phyloP scores from a whole-genome alignment of 2,329 filamentous ascomycete genomes.

The Dryadomyces quercivorus region DNA sequence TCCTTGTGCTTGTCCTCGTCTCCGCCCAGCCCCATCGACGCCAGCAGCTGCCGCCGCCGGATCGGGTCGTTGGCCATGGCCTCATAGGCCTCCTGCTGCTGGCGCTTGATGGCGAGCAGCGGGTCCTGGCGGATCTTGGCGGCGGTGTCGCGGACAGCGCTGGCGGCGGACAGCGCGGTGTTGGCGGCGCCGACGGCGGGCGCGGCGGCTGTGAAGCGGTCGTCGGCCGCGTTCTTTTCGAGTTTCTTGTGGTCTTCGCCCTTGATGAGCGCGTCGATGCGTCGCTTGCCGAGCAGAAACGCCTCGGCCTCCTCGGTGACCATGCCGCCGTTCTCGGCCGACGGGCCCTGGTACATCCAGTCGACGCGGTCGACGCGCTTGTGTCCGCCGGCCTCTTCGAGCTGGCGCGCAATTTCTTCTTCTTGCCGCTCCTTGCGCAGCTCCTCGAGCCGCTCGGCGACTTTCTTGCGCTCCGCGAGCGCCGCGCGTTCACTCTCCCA shows the following conservation, averaged over 20 bases:
- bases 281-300: constrained; percentile 81
- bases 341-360: constrained; percentile 95
- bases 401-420: constrained; percentile 80
- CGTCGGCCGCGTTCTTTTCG: constrained; percentile 56
- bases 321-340: constrained; percentile 54
- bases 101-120: constrained; percentile 81
- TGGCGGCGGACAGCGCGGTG: not conserved
- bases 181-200: not conserved
- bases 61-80: constrained; percentile 69
- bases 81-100: constrained; percentile 73
- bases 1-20: constrained; percentile 26
- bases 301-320: constrained; percentile 84
- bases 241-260: constrained; percentile 70
- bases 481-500: constrained; percentile 89
- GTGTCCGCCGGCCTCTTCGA: constrained; percentile 76
- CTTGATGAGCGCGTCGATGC: constrained; percentile 73
- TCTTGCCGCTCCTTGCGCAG: constrained; percentile 87
- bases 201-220: constrained; percentile 32
- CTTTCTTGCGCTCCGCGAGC: constrained; percentile 87
- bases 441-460: constrained; percentile 83
- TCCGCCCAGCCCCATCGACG: constrained; percentile 41
- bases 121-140: constrained; percentile 85
- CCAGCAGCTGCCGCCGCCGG: constrained; percentile 54
- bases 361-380: constrained; percentile 77
- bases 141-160: constrained; percentile 62